phyloP scores from a whole-genome alignment of 306 rosid genomes.

The Prunus dulcis region DNA sequence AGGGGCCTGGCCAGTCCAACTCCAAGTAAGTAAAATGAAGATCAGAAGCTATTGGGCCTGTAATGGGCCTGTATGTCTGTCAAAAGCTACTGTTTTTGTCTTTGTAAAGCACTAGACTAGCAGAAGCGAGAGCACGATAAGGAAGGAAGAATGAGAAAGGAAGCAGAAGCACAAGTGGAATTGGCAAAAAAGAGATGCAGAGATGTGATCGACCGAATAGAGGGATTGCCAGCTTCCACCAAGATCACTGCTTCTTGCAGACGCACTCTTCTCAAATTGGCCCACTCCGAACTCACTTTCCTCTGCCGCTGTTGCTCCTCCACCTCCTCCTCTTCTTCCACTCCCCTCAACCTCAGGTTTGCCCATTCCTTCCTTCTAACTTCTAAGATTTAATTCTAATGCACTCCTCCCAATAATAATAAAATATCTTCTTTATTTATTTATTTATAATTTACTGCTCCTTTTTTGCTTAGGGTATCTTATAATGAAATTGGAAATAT shows the following conservation, averaged over 20 bases:
- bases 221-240: constrained; percentile 44
- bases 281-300: constrained; percentile 60
- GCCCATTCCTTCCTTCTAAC: not conserved
- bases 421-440: too few species aligned
- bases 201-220: constrained; percentile 48
- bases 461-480: too few species aligned
- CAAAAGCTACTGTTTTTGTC: too few species aligned
- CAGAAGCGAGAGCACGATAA: too few species aligned
- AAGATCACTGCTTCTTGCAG: constrained; percentile 56
- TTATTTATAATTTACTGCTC: not conserved
- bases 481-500: too few species aligned
- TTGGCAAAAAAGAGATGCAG: constrained; percentile 75
- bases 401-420: not conserved
- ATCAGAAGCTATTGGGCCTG: too few species aligned
- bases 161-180: constrained; percentile 32
- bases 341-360: constrained; percentile 64
- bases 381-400: not conserved
- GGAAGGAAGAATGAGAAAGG: constrained; percentile 15
- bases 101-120: too few species aligned
- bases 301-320: constrained; percentile 50
- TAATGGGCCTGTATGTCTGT: too few species aligned
- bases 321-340: constrained; percentile 24
- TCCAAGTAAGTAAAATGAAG: too few species aligned
- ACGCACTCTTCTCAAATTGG: constrained; percentile 72
- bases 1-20: too few species aligned